Percentiles rank a stretch among this genome's conserved stretches.
Conservation (phyloP, 2,329 filamentous ascomycete genomes). For the Verticillium nonalfalfae region DNA sequence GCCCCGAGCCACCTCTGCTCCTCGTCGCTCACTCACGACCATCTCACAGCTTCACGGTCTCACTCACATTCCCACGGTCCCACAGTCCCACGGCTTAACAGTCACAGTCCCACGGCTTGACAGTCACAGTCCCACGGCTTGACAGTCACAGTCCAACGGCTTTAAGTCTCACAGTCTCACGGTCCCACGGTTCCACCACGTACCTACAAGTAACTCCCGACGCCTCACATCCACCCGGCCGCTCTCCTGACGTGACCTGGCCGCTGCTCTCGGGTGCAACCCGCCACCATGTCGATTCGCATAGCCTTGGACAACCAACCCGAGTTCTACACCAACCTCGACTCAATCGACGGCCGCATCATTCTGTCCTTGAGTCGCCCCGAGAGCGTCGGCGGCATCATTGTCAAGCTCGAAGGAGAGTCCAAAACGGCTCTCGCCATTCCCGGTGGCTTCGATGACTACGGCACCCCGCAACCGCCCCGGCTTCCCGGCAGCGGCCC, state of each 20-base stretch:
- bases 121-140: too few species aligned
- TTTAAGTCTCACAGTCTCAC: too few species aligned
- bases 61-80: too few species aligned
- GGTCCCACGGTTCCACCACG: too few species aligned
- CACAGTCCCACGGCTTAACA: too few species aligned
- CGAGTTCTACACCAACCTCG: constrained; percentile 74
- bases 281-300: constrained; percentile 55
- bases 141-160: too few species aligned
- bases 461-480: constrained; percentile 1
- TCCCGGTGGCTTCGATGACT: constrained; percentile 33
- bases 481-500: constrained; percentile 28
- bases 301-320: constrained; percentile 61
- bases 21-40: too few species aligned
- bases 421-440: constrained; percentile 58
- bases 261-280: not conserved
- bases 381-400: constrained; percentile 65
- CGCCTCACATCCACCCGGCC: not conserved
- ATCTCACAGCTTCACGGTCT: too few species aligned
- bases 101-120: too few species aligned
- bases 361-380: constrained; percentile 53
- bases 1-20: too few species aligned
- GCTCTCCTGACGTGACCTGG: not conserved
- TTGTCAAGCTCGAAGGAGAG: constrained; percentile 81
- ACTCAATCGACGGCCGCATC: constrained; percentile 60
- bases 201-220: not conserved